These are phyloP conservation scores for Cavenderia fasciculata DNA, from an alignment of 78 protist species.

Conservation along the genomic window DNA sequence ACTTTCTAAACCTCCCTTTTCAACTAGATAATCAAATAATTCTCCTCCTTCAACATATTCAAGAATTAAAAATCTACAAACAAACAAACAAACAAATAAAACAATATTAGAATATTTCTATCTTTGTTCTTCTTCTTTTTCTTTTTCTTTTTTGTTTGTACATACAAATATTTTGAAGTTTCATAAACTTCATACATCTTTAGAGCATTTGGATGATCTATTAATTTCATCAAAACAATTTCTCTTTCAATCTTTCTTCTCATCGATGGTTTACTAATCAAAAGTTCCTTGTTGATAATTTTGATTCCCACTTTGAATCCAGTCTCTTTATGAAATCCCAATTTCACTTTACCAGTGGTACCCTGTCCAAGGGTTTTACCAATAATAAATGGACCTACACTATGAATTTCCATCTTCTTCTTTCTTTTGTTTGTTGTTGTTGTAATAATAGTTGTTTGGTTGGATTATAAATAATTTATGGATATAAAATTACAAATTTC, in stretches of 20 bases:
- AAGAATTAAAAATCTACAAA: conserved; percentile 85
- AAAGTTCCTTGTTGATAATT: conserved; percentile 81
- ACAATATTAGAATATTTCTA: not conserved
- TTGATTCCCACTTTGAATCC: conserved; percentile 88
- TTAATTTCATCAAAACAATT: conserved; percentile 90
- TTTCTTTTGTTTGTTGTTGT: not conserved
- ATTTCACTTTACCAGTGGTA: conserved; percentile 87
- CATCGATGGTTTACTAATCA: conserved; percentile 73
- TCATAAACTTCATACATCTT: conserved; percentile 94
- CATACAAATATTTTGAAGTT: conserved; percentile 83
- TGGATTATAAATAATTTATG: not conserved
- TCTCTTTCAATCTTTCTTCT: conserved; percentile 89
- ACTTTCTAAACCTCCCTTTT: conserved; percentile 79
- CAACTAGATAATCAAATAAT: conserved; percentile 91
- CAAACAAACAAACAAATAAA: not conserved
- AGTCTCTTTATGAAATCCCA: conserved; percentile 86
- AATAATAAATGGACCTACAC: conserved; percentile 88
- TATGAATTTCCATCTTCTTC: conserved; percentile 73
- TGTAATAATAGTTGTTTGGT: not conserved
- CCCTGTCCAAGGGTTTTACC: conserved; percentile 90
- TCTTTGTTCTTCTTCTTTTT: not conserved
- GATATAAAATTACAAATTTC: no score
- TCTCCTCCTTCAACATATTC: conserved; percentile 96
- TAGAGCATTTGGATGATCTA: conserved; percentile 94
- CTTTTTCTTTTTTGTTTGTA: not conserved